A percentile compares a stretch with the other conserved stretches of the same genome.
These are phyloP conservation scores for Fusarium poae DNA, from an alignment of 2,329 filamentous ascomycete species.

Conservation along the genomic window DNA sequence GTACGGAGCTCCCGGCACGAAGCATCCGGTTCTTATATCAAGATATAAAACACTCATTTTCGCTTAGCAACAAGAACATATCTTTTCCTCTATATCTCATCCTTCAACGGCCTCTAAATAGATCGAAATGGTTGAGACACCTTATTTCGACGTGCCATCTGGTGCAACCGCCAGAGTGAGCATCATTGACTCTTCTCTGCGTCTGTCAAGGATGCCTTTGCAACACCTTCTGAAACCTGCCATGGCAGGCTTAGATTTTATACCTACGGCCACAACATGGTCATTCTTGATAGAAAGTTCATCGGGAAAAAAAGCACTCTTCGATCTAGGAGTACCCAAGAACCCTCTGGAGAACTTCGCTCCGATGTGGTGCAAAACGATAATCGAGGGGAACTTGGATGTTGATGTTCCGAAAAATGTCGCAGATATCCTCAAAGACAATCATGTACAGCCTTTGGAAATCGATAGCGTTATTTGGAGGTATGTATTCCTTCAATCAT, in stretches of 20 bases:
- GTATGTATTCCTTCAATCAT: background rate
- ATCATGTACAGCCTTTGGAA: background rate
- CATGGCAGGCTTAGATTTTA: background rate
- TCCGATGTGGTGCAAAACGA: slow-evolving; percentile 7
- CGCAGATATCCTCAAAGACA: slow-evolving; percentile 17
- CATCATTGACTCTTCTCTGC: slow-evolving; percentile 24
- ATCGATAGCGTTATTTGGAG: slow-evolving; percentile 38
- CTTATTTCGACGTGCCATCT: slow-evolving; percentile 11
- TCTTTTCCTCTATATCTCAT: too few species aligned
- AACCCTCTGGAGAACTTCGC: slow-evolving; percentile 14
- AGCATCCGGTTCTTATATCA: background rate
- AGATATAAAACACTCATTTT: background rate
- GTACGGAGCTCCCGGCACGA: background rate
- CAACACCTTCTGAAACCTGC: slow-evolving; percentile 10
- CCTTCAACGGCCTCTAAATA: too few species aligned
- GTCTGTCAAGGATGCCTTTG: background rate
- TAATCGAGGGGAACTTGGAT: background rate
- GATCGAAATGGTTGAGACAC: slow-evolving; percentile 1
- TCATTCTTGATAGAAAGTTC: slow-evolving; percentile 27
- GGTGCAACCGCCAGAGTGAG: slow-evolving; percentile 18
- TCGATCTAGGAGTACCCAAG: slow-evolving; percentile 28
- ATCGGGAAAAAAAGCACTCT: slow-evolving; percentile 16
- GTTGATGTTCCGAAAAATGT: slow-evolving; percentile 25
- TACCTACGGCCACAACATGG: slow-evolving; percentile 14
- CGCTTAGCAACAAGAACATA: background rate